These are phyloP conservation scores for Cryptococcus sp. DNA, from an alignment of 1,284 basidiomycete species.

Conservation along the genomic window DNA sequence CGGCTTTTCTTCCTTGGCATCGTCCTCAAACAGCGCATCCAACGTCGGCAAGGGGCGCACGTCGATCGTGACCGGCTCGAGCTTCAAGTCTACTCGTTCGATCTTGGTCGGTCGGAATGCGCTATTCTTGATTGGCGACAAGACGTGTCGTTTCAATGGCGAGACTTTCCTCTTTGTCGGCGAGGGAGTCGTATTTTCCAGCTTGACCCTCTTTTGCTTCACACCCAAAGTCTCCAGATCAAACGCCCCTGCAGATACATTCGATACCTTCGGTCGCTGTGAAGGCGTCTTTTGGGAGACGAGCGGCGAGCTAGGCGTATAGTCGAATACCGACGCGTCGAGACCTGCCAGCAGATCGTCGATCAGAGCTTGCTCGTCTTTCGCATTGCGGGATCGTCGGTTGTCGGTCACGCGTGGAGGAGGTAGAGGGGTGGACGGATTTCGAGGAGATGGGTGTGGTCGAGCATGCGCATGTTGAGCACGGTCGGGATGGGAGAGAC, in stretches of 20 bases:
- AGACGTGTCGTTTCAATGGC: not conserved
- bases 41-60: not conserved
- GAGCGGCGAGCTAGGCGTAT: slow-evolving; percentile 16
- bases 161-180: not conserved
- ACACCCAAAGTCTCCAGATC: not conserved
- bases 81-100: not conserved
- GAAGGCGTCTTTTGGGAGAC: not conserved
- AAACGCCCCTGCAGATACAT: not conserved
- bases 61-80: not conserved
- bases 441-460: too few relatives aligned
- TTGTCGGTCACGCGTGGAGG: too few relatives aligned
- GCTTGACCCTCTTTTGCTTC: not conserved
- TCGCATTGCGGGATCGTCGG: not conserved
- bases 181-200: not conserved
- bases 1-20: slow-evolving; percentile 3
- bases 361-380: slow-evolving; percentile 42
- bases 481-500: not conserved
- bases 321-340: slow-evolving; percentile 39
- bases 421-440: too few relatives aligned
- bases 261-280: not conserved
- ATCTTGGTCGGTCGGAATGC: not conserved
- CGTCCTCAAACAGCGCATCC: not conserved
- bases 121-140: not conserved
- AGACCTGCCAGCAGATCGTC: slow-evolving; percentile 40
- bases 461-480: not conserved